These are phyloP conservation scores for Vanrija humicola DNA, from an alignment of 1,284 basidiomycete species.

Conservation along the genomic window DNA sequence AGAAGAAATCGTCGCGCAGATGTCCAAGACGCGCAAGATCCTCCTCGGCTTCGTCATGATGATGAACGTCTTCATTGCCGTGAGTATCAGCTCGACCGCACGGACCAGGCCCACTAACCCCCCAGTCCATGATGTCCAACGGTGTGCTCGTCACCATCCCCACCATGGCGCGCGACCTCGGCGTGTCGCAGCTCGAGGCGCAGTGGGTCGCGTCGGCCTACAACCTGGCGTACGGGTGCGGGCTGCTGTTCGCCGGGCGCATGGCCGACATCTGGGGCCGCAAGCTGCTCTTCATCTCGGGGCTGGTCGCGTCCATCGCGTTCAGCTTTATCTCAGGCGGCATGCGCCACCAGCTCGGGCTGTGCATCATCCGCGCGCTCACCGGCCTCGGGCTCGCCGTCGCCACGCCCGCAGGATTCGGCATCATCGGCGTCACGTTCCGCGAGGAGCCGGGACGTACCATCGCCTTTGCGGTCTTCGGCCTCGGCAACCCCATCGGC, in stretches of 20 bases:
- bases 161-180: constrained; percentile 38
- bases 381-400: constrained; percentile 21
- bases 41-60: constrained; percentile 23
- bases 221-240: constrained; percentile 44
- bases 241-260: constrained; percentile 46
- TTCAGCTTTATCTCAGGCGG: constrained; percentile 24
- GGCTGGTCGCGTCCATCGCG: constrained; percentile 16
- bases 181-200: constrained; percentile 29
- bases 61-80: constrained; percentile 23
- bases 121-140: constrained; percentile 12
- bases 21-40: constrained; percentile 8
- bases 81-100: too few species aligned
- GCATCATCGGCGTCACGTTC: constrained; percentile 38
- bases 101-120: too few species aligned
- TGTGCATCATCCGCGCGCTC: constrained; percentile 26
- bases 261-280: constrained; percentile 48
- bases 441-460: constrained; percentile 30
- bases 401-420: constrained; percentile 31
- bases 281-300: constrained; percentile 39
- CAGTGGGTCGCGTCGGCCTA: constrained; percentile 49
- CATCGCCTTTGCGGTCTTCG: constrained; percentile 34
- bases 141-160: constrained; percentile 36
- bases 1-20: not conserved
- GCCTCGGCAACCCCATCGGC: constrained; percentile 30
- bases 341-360: constrained; percentile 10